These are phyloP conservation scores for Ophiobolus disseminans DNA, from an alignment of 2,329 filamentous ascomycete genomes.

Conservation along the genomic window DNA sequence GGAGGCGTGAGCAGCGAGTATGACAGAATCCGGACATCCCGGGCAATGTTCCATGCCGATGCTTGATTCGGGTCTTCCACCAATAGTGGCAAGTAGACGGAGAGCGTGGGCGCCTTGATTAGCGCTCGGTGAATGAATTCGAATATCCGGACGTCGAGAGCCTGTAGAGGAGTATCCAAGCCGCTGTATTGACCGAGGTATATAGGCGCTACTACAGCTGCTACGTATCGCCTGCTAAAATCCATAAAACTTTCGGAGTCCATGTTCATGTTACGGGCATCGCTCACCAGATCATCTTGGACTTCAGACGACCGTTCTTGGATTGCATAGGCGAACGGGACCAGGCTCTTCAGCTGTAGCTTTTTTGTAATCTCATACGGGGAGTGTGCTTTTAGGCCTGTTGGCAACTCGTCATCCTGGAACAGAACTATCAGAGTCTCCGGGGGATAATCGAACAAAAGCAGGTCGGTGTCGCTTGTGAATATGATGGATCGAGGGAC, in stretches of 20 bases:
- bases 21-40: constrained; percentile 45
- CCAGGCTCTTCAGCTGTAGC: constrained; percentile 52
- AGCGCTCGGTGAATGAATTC: constrained; percentile 38
- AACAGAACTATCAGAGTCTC: constrained; percentile 72
- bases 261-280: constrained; percentile 30
- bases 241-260: constrained; percentile 28
- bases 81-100: constrained; percentile 70
- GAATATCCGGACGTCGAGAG: constrained; percentile 43
- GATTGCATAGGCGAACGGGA: constrained; percentile 52
- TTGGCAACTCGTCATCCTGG: constrained; percentile 62
- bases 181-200: constrained; percentile 5
- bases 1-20: constrained; percentile 46
- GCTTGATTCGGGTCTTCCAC: constrained; percentile 55
- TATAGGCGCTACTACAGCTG: constrained; percentile 5
- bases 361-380: constrained; percentile 54
- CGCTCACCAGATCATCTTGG: constrained; percentile 33
- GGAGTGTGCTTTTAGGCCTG: constrained; percentile 49
- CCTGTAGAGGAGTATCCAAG: constrained; percentile 19
- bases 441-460: constrained; percentile 73
- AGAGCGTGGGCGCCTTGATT: constrained; percentile 17
- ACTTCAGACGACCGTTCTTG: constrained; percentile 38
- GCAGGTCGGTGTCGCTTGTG: constrained; percentile 86
- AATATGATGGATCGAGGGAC: constrained; percentile 68
- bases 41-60: constrained; percentile 53
- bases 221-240: constrained; percentile 42